These are phyloP conservation scores for Luvunga scandens DNA, from an alignment of 345 rosid species.

Conservation along the genomic window DNA sequence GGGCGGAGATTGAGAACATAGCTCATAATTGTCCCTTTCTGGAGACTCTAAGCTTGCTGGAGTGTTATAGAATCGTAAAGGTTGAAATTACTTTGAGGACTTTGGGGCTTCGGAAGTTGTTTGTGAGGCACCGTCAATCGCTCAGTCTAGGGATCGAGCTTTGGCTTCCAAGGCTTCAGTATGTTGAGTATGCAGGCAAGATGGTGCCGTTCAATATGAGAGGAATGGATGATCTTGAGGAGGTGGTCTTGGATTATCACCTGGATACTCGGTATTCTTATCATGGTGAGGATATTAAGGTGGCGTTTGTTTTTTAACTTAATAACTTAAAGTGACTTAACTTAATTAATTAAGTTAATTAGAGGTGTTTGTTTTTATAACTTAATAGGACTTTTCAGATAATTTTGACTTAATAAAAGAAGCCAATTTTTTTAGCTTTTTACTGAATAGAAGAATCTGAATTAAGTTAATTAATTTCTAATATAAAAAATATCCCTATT, in stretches of 20 bases:
- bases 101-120: neutral
- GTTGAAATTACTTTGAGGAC: neutral
- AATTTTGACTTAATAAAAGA: too few species aligned
- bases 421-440: too few species aligned
- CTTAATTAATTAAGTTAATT: too few species aligned
- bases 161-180: conserved; percentile 1
- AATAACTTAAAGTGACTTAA: too few species aligned
- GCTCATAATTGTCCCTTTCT: neutral
- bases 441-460: too few species aligned
- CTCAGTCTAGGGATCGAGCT: neutral
- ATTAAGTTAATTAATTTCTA: too few species aligned
- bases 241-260: neutral
- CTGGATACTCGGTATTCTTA: neutral
- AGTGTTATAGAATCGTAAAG: neutral
- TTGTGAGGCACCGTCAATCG: neutral
- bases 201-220: neutral
- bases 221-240: neutral
- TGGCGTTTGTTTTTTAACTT: too few species aligned
- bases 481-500: too few species aligned
- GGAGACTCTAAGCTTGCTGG: neutral
- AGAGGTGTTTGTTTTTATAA: too few species aligned
- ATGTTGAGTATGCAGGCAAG: neutral
- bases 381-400: too few species aligned
- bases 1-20: neutral
- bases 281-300: neutral